Percentiles rank a stretch among this genome's conserved stretches.
Evolutionary conservation across 2,329 filamentous ascomycete genomes (phyloP).

Genomic region (Sarocladium strictum): DNA sequence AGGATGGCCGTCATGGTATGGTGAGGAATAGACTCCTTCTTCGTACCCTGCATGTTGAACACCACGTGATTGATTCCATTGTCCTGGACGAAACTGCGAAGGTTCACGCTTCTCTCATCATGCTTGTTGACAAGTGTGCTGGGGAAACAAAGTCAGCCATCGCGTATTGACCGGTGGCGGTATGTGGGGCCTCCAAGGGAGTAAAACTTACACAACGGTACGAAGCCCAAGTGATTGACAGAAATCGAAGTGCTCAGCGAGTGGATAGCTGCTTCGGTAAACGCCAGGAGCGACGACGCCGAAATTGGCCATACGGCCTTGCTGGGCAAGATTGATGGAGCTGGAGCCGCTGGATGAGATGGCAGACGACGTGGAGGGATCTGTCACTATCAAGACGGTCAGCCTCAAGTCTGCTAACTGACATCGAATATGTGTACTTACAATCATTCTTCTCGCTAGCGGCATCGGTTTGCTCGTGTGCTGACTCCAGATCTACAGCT

Average conservation of each 20-base stretch:
- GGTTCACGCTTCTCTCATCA: constrained; percentile 45
- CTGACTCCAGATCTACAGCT: not conserved
- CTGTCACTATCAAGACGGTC: not conserved
- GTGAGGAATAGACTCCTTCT: constrained; percentile 66
- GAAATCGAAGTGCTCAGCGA: constrained; percentile 63
- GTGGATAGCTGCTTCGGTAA: constrained; percentile 78
- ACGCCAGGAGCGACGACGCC: constrained; percentile 67
- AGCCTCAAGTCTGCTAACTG: not conserved
- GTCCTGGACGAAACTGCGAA: constrained; percentile 55
- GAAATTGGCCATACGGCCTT: constrained; percentile 61
- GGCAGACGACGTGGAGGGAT: not conserved
- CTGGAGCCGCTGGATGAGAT: not conserved
- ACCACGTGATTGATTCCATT: constrained; percentile 67
- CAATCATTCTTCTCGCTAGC: not conserved
- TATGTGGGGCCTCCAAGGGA: too few species aligned
- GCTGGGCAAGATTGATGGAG: constrained; percentile 11
- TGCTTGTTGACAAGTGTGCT: constrained; percentile 62
- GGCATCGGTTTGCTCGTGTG: not conserved
- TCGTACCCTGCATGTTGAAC: constrained; percentile 81
- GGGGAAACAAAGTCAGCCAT: constrained; percentile 13
- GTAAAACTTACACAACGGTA: constrained; percentile 65
- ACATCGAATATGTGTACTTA: not conserved
- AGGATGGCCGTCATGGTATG: constrained; percentile 66
- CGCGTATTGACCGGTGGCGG: not conserved
- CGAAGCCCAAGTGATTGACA: constrained; percentile 64